These are phyloP conservation scores for Ophiostoma pallidulum DNA, from an alignment of 2,329 filamentous ascomycete species.

Conservation along the genomic window DNA sequence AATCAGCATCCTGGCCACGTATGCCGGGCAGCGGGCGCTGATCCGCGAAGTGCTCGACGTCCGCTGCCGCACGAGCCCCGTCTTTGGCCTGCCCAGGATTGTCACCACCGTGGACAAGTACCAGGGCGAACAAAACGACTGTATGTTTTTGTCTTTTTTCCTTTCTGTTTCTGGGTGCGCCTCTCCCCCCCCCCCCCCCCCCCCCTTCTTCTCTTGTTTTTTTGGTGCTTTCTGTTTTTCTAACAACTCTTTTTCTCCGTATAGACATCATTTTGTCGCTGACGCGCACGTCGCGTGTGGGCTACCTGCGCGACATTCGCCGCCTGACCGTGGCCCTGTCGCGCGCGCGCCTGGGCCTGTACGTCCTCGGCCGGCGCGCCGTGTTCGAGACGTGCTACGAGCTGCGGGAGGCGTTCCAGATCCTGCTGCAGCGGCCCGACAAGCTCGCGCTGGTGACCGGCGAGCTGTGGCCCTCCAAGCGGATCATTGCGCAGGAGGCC, in stretches of 20 bases:
- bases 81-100: conserved; percentile 83
- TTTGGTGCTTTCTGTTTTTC: not conserved
- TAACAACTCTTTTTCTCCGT: not conserved
- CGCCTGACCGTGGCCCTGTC: conserved; percentile 92
- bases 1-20: conserved; percentile 87
- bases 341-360: conserved; percentile 81
- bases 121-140: conserved; percentile 98
- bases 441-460: conserved; percentile 73
- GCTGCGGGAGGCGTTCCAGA: conserved; percentile 74
- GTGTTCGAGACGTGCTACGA: conserved; percentile 88
- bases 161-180: no score
- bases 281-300: conserved; percentile 77
- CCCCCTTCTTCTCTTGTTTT: not conserved
- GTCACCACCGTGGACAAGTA: conserved; percentile 98
- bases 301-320: conserved; percentile 87
- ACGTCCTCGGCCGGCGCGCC: conserved; percentile 78
- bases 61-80: conserved; percentile 68
- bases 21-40: conserved; percentile 82
- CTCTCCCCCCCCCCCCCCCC: no score
- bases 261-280: conserved; percentile 87
- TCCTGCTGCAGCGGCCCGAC: conserved; percentile 66
- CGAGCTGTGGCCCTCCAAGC: conserved; percentile 70
- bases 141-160: conserved; percentile 45
- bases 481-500: conserved; percentile 38
- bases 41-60: conserved; percentile 79